Conservation (phyloP, 1,139 yeast genomes). For the Saccharomyces hybrid region DNA sequence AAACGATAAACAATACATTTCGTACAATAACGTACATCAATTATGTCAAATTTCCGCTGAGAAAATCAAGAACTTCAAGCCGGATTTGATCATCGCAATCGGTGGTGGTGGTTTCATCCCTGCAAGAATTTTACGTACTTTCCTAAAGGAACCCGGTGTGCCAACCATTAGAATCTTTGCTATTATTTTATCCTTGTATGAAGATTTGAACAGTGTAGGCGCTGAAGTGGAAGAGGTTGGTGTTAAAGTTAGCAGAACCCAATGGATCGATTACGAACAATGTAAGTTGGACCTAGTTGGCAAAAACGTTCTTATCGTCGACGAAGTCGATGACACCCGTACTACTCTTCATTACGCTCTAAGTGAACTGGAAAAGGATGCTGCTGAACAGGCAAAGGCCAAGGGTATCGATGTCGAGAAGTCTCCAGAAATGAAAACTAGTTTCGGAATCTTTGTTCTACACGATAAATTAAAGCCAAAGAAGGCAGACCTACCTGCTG, state of each 20-base stretch:
- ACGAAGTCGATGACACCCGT: constrained; percentile 63
- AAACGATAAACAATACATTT: constrained; percentile 44
- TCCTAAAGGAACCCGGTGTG: constrained; percentile 45
- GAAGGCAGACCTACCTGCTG: constrained; percentile 57
- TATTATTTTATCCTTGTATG: constrained; percentile 54
- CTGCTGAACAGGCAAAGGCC: constrained; percentile 41
- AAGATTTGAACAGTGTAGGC: constrained; percentile 42
- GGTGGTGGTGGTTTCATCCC: constrained; percentile 70
- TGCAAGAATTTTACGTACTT: constrained; percentile 55
- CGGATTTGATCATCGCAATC: constrained; percentile 55
- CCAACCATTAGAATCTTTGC: constrained; percentile 60
- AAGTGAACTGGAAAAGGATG: constrained; percentile 50
- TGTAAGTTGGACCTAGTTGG: constrained; percentile 45
- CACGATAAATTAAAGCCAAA: constrained; percentile 90
- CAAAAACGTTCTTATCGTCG: constrained; percentile 55
- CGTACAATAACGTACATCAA: constrained; percentile 56
- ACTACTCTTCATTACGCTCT: constrained; percentile 58
- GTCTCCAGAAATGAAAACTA: constrained; percentile 45
- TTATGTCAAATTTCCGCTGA: constrained; percentile 50
- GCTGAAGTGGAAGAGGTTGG: constrained; percentile 44
- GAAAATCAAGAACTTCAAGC: constrained; percentile 39
- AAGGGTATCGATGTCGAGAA: constrained; percentile 35
- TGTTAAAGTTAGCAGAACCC: constrained; percentile 54
- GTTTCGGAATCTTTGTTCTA: constrained; percentile 81
- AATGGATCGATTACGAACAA: constrained; percentile 59